phyloP scores from a whole-genome alignment of 805 yeast species.

The Nadsonia fulvescens region DNA sequence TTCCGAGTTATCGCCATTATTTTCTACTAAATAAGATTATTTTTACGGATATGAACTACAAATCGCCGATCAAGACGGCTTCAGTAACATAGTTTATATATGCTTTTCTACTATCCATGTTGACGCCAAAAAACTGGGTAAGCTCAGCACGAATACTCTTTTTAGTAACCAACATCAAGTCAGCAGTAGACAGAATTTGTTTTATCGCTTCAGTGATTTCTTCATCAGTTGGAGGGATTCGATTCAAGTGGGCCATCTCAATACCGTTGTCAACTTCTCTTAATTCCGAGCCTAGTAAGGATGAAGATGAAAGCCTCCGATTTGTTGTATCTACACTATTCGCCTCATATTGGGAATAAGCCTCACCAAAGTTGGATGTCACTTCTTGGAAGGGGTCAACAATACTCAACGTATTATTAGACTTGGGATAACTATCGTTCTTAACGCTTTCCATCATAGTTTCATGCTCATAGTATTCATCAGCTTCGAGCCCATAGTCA shows the following conservation, averaged over 20 bases:
- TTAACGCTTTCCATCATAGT: too few relatives aligned
- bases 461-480: too few relatives aligned
- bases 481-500: too few relatives aligned
- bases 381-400: too few relatives aligned
- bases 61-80: constrained; percentile 23
- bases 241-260: constrained; percentile 13
- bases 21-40: too few relatives aligned
- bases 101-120: constrained; percentile 18
- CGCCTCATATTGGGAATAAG: constrained; percentile 4
- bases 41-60: too few relatives aligned
- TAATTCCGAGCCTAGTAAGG: too few relatives aligned
- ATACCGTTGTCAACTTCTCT: constrained; percentile 8
- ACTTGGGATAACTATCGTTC: constrained; percentile 3
- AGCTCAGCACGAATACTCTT: constrained; percentile 19
- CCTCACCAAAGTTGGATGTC: too few relatives aligned
- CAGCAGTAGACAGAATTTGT: constrained; percentile 21
- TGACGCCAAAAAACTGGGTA: constrained; percentile 19
- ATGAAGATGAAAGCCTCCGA: too few relatives aligned
- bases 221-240: constrained; percentile 19
- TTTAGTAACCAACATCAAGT: constrained; percentile 22
- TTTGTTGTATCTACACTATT: too few relatives aligned
- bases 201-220: constrained; percentile 20
- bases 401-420: too few relatives aligned
- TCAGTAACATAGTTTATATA: constrained; percentile 23
- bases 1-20: too few relatives aligned